Percentiles rank a stretch among this genome's conserved stretches.
phyloP scores from a whole-genome alignment of 2,329 filamentous ascomycete genomes.

The Paraconiothyrium sp. region DNA sequence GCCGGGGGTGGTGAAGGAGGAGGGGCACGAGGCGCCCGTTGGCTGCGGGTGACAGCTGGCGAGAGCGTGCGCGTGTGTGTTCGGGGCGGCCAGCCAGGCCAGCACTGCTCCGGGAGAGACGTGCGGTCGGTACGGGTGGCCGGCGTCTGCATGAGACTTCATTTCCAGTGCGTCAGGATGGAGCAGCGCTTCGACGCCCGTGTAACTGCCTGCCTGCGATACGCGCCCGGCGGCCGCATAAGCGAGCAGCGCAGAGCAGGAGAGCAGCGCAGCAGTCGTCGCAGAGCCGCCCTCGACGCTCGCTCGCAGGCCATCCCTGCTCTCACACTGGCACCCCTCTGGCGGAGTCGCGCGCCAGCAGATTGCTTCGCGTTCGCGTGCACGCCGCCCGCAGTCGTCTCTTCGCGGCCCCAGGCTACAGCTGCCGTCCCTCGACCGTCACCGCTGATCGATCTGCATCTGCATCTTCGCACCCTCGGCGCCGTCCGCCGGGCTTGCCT shows the following conservation, averaged over 20 bases:
- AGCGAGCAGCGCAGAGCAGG: slow-evolving; percentile 27
- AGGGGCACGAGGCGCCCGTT: slow-evolving; percentile 40
- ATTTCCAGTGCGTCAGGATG: slow-evolving; percentile 8
- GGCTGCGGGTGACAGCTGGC: slow-evolving; percentile 36
- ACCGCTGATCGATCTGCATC: slow-evolving; percentile 14
- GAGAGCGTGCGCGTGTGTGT: not conserved
- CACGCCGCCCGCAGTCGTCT: not conserved
- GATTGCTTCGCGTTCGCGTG: slow-evolving; percentile 21
- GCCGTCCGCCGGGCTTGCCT: slow-evolving; percentile 19
- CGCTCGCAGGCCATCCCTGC: slow-evolving; percentile 15
- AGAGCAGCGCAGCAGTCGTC: not conserved
- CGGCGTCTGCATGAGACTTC: slow-evolving; percentile 3
- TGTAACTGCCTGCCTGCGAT: slow-evolving; percentile 4
- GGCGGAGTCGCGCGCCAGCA: slow-evolving; percentile 35
- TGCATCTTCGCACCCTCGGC: slow-evolving; percentile 1
- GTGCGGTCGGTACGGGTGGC: slow-evolving; percentile 15
- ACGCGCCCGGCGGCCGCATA: slow-evolving; percentile 29
- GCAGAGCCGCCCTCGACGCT: no score
- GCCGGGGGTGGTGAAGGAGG: slow-evolving; percentile 22
- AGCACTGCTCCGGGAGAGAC: slow-evolving; percentile 16
- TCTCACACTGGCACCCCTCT: slow-evolving; percentile 24
- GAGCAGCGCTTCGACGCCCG: slow-evolving; percentile 5
- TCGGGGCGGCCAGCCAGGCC: not conserved
- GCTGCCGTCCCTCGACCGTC: not conserved
- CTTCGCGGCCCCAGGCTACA: no score